Percentiles rank a stretch among this genome's conserved stretches.
Evolutionary conservation across 768 basidiomycete genomes (phyloP).

Genomic region (Hygrocybe punicea): DNA sequence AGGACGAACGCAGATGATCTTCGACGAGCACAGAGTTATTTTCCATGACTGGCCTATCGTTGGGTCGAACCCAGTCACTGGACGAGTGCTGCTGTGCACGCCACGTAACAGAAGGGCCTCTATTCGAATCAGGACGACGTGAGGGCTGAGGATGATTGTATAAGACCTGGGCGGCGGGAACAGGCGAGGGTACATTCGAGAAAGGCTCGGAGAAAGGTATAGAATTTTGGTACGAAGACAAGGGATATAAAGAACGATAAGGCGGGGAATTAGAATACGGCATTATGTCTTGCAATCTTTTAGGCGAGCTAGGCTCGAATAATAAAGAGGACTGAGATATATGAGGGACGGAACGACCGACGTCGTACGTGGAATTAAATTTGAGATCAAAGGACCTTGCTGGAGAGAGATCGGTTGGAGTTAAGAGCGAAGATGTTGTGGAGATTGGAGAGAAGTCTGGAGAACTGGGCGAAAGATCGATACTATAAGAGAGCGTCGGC

Average conservation of each 20-base stretch:
- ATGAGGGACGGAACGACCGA: constrained; percentile 37
- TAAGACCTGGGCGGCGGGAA: constrained; percentile 29
- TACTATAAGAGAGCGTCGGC: constrained; percentile 41
- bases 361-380: constrained; percentile 52
- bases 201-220: constrained; percentile 55
- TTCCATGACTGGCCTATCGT: constrained; percentile 32
- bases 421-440: constrained; percentile 65
- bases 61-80: constrained; percentile 44
- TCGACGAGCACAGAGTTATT: constrained; percentile 26
- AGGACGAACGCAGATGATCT: constrained; percentile 29
- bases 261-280: constrained; percentile 12
- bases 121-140: constrained; percentile 29
- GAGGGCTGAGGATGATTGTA: constrained; percentile 33
- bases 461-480: constrained; percentile 47
- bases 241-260: constrained; percentile 23
- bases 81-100: constrained; percentile 25
- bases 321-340: constrained; percentile 45
- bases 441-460: constrained; percentile 75
- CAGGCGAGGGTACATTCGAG: constrained; percentile 41
- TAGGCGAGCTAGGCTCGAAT: constrained; percentile 36
- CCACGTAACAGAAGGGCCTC: constrained; percentile 36
- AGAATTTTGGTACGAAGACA: constrained; percentile 24
- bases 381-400: constrained; percentile 58
- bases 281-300: constrained; percentile 19
- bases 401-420: constrained; percentile 72